Percentiles rank a stretch among this genome's conserved stretches.
phyloP scores from a whole-genome alignment of 2,329 filamentous ascomycete species.

The Colletotrichum tropicale region DNA sequence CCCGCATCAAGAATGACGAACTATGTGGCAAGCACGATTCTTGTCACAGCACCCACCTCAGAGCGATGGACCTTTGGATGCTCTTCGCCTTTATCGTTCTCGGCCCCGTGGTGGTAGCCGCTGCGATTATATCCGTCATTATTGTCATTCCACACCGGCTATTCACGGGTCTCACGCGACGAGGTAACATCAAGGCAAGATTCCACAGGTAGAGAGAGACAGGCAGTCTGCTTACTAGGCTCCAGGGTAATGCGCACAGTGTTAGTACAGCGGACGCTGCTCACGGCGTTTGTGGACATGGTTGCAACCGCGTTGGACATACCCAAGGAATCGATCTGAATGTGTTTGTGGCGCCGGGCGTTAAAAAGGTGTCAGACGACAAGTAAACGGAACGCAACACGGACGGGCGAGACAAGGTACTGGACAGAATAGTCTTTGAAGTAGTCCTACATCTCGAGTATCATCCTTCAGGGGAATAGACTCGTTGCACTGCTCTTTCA shows the following conservation, averaged over 20 bases:
- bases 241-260: neutral
- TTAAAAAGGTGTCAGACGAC: neutral
- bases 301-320: neutral
- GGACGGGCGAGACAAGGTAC: neutral
- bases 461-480: neutral
- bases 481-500: conserved; percentile 3
- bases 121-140: neutral
- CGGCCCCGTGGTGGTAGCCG: neutral
- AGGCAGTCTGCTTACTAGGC: neutral
- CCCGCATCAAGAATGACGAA: neutral
- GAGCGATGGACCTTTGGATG: neutral
- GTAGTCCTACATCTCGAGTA: neutral
- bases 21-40: neutral
- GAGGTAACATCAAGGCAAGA: neutral
- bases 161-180: neutral
- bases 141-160: neutral
- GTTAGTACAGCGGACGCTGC: neutral
- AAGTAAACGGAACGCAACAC: neutral
- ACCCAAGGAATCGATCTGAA: neutral
- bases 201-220: neutral
- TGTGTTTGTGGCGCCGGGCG: neutral
- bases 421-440: neutral
- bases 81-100: neutral
- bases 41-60: neutral
- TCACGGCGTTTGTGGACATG: neutral